phyloP scores from a whole-genome alignment of 176 grass and related monocot genomes.

The Hordeum vulgare region MorexV3_pseudomolecules_assembly NC_058523.1:508967347-508967846 shows the following conservation, averaged over 20 bases:
- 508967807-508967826: conserved; percentile 24
- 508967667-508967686: conserved; percentile 2
- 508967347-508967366: too few relatives aligned
- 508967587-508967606: not conserved
- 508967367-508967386: not conserved
- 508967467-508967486: not conserved
- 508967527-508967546: not conserved
- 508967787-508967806: conserved; percentile 29
- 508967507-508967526: not conserved
- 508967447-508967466: not conserved
- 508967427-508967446: not conserved
- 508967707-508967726: not conserved
- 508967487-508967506: not conserved
- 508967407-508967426: not conserved
- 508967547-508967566: not conserved
- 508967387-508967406: not conserved
- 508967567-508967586: not conserved
- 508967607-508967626: not conserved
- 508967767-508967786: not conserved
- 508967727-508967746: not conserved
- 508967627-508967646: not conserved
- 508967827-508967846: conserved; percentile 2
- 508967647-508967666: not conserved
- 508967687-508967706: too few relatives aligned
- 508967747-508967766: not conserved